Base-by-base conservation (phyloP, 768 basidiomycete species). In the Mycena galopus region DNA sequence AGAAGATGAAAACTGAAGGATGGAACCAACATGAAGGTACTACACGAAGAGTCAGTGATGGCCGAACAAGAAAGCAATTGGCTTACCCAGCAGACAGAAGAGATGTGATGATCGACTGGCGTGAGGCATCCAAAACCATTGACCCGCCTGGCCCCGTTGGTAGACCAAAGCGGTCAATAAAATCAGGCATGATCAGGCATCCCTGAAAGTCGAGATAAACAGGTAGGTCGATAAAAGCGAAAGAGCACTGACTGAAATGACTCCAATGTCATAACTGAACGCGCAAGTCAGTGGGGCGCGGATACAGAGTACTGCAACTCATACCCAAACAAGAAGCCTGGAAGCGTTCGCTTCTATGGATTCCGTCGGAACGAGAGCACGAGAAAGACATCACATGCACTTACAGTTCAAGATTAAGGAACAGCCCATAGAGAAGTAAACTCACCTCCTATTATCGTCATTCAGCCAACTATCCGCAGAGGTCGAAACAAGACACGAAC, bases 151-250 rank as follows among this genome's bases (percentile, higher is more conserved):
- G 58, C 81, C 86, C 4, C 29, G 62, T 76, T 89, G 82, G 35
- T 3, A 39, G 39, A 39, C 93, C 93, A 77, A 94, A 94, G 16
- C 92, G 88, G 63, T 82, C 74, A 75, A 93, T 86, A 79, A 94
- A 94, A 79, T 94, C 93, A 10, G 88, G 88, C 92, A 94, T 94
- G 69, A 94, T 93, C 35, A 94, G 81, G 76, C 92, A 93, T 85
- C 93, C 93, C 89, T 92, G 76, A 11, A 56, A 44, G 19, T n/a
- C 17, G 2, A 37, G 19, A 25, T 59, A 19, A 59, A 51, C 21
- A 50, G 17, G 23, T n/a, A 57, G 23, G 37, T 21, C 10, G 30
- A 72, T 21, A 23, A n/a, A n/a, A n/a, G 33, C 21, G 27, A 44
- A 4, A 16, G 55, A 33, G 62, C 5, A 78, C 86, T 63, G 71